These are phyloP conservation scores for Perkinsus olseni DNA, from an alignment of 169 alveolate genomes.

Conservation along the genomic window DNA sequence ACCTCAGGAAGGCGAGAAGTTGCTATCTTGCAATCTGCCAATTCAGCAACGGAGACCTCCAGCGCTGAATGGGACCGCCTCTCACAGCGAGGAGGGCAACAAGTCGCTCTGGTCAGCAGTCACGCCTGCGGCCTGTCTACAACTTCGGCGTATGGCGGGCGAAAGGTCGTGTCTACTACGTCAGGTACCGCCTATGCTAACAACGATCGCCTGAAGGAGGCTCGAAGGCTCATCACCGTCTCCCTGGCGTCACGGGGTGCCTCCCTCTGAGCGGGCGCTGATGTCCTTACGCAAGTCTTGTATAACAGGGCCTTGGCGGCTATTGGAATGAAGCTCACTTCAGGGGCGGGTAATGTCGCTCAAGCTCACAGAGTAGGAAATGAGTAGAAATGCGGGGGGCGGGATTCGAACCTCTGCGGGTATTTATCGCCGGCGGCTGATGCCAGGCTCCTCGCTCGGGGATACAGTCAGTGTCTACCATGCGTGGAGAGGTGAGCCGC, in stretches of 20 bases:
- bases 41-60: not conserved
- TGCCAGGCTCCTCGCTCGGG: conserved; percentile 91
- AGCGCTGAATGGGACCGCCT: not conserved
- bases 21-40: not conserved
- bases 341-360: conserved; percentile 78
- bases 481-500: not conserved
- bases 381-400: not conserved
- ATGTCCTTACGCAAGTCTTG: conserved; percentile 79
- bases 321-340: conserved; percentile 93
- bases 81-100: not conserved
- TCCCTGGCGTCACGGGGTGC: conserved; percentile 70
- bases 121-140: not conserved
- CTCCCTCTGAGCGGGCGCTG: conserved; percentile 50
- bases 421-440: conserved; percentile 70
- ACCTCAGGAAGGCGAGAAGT: not conserved
- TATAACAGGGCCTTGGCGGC: conserved; percentile 89
- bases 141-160: not conserved
- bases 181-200: not conserved
- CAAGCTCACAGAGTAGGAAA: conserved; percentile 61
- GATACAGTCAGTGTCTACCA: conserved; percentile 20
- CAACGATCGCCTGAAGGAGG: conserved; percentile 37
- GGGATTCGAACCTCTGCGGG: not conserved
- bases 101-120: not conserved
- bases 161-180: not conserved
- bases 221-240: conserved; percentile 66